Evolutionary conservation across 352 stramenopile genomes (phyloP).

Genomic region (Globisporangium paroecandrum): DNA sequence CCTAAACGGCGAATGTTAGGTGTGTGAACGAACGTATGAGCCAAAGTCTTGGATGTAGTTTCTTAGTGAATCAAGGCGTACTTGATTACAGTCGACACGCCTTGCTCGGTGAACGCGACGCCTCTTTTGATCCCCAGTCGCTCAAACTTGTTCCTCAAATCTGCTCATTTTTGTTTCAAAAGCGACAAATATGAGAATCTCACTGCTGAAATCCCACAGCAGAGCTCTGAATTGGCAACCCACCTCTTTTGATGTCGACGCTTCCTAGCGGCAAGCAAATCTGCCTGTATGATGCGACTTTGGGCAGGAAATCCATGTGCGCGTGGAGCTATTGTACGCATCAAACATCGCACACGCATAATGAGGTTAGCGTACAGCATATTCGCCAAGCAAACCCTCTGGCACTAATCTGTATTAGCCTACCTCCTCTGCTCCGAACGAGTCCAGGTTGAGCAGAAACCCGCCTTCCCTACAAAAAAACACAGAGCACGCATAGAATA

Average conservation of each 20-base stretch:
- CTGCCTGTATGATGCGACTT: conserved; percentile 26
- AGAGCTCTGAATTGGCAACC: conserved; percentile 7
- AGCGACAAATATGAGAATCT: background rate
- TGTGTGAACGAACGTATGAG: background rate
- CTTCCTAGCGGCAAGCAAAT: conserved; percentile 52
- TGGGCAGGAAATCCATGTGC: conserved; percentile 51
- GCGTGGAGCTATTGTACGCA: conserved; percentile 27
- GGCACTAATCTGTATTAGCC: background rate
- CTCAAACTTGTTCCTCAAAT: conserved; percentile 60
- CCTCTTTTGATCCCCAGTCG: conserved; percentile 46
- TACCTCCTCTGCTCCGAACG: conserved; percentile 52
- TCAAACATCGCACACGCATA: background rate
- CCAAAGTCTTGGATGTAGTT: background rate
- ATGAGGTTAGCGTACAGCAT: background rate
- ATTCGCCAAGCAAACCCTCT: background rate
- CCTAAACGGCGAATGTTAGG: background rate
- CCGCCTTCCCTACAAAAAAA: conserved; percentile 16
- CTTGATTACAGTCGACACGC: conserved; percentile 30
- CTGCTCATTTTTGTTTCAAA: conserved; percentile 17
- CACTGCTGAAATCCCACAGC: background rate
- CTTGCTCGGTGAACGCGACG: conserved; percentile 36
- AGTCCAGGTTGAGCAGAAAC: conserved; percentile 51
- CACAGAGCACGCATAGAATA: background rate
- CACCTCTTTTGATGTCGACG: conserved; percentile 42
- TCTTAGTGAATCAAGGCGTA: conserved; percentile 10